Conservation (phyloP, 805 yeast genomes). For the Candida xyloterini region DNA sequence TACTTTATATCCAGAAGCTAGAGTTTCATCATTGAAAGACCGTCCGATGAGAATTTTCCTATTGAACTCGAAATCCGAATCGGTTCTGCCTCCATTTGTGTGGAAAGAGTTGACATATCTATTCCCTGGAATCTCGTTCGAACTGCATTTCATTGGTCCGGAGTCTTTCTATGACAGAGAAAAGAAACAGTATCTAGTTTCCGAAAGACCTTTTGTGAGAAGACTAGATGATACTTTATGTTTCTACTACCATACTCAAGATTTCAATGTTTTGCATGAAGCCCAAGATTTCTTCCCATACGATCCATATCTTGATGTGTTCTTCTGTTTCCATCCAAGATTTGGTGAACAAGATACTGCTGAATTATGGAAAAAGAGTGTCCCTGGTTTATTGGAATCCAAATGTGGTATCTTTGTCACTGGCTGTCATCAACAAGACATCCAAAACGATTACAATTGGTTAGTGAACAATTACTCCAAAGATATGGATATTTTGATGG, state of each 20-base stretch:
- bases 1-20: slow-evolving; percentile 74
- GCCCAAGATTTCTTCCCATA: slow-evolving; percentile 95
- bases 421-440: slow-evolving; percentile 79
- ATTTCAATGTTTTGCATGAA: slow-evolving; percentile 87
- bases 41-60: slow-evolving; percentile 88
- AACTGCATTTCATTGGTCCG: slow-evolving; percentile 91
- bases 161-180: slow-evolving; percentile 78
- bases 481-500: slow-evolving; percentile 79
- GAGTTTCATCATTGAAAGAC: slow-evolving; percentile 64
- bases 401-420: slow-evolving; percentile 91
- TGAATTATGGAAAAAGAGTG: slow-evolving; percentile 78
- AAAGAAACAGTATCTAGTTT: slow-evolving; percentile 55
- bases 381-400: slow-evolving; percentile 85
- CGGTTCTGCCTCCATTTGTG: slow-evolving; percentile 88
- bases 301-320: slow-evolving; percentile 92
- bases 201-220: slow-evolving; percentile 64
- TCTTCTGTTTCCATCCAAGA: slow-evolving; percentile 95
- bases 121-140: slow-evolving; percentile 79
- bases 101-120: slow-evolving; percentile 91
- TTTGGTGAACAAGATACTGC: slow-evolving; percentile 76
- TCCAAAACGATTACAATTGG: slow-evolving; percentile 68
- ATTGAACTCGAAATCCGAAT: slow-evolving; percentile 89
- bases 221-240: slow-evolving; percentile 72
- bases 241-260: slow-evolving; percentile 81
- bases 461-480: slow-evolving; percentile 60